These are phyloP conservation scores for Dipodascus geniculatus DNA, from an alignment of 805 yeast species.

Conservation along the genomic window DNA sequence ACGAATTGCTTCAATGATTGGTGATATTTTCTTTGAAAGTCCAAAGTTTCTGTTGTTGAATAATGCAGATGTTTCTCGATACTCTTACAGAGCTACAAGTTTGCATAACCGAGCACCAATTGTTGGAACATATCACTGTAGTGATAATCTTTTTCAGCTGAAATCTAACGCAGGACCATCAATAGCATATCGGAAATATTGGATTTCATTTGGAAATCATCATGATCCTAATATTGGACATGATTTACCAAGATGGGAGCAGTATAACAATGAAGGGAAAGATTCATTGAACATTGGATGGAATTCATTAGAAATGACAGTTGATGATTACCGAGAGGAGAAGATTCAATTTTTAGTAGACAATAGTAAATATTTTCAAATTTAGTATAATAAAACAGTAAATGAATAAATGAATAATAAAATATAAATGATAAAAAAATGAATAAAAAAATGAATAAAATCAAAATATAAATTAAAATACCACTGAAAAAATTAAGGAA, in stretches of 20 bases:
- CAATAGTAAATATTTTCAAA: neutral
- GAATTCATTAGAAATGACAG: neutral
- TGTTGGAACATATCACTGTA: neutral
- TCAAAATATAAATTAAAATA: slow-evolving; percentile 2
- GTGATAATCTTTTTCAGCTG: neutral
- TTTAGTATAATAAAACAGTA: too few species aligned
- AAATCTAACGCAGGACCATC: neutral
- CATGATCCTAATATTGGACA: neutral
- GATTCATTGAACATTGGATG: neutral
- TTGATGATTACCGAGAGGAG: neutral
- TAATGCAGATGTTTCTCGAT: neutral
- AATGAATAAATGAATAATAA: slow-evolving; percentile 4
- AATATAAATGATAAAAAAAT: slow-evolving; percentile 4
- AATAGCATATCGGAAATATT: neutral
- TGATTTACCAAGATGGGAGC: neutral
- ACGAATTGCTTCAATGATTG: neutral
- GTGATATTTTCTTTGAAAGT: neutral
- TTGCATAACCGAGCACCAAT: neutral
- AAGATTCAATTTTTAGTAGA: neutral
- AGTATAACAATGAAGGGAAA: neutral
- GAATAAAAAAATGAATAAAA: neutral
- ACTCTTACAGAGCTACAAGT: neutral
- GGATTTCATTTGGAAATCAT: slow-evolving; percentile 1
- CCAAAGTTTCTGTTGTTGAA: neutral
- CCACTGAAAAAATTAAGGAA: neutral